Percentiles rank a stretch among this genome's conserved stretches.
These are phyloP conservation scores for Euryodendron excelsum DNA, from an alignment of 148 eudicot species.

Conservation along the genomic window DNA sequence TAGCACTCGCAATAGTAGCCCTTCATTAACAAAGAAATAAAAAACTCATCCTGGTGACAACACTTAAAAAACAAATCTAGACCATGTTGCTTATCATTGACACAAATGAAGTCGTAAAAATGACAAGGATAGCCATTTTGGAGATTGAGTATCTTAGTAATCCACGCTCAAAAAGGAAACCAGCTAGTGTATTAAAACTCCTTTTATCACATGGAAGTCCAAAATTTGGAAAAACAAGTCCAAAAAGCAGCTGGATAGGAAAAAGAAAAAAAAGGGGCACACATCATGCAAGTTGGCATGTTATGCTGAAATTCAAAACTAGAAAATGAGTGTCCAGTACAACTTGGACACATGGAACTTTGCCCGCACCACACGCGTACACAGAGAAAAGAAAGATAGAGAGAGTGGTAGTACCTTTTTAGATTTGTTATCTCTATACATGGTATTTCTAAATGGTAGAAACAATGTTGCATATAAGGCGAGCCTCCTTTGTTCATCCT, in stretches of 20 bases:
- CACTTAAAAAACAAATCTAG: too few relatives aligned
- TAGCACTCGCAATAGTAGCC: too few relatives aligned
- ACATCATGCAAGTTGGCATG: neutral
- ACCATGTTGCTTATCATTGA: too few relatives aligned
- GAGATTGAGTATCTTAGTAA: too few relatives aligned
- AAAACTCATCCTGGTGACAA: too few relatives aligned
- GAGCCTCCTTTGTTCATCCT: conserved; percentile 84
- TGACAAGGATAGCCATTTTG: too few relatives aligned
- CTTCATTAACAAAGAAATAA: too few relatives aligned
- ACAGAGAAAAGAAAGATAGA: neutral
- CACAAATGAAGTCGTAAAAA: too few relatives aligned
- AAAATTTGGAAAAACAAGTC: too few relatives aligned
- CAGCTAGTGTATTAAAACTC: neutral
- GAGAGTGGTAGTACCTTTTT: conserved; percentile 49
- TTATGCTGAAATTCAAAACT: neutral
- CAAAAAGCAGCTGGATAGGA: too few relatives aligned
- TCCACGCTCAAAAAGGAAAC: too few relatives aligned
- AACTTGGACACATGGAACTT: neutral
- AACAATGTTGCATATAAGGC: conserved; percentile 73
- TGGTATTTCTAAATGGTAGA: conserved; percentile 56
- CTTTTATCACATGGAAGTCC: too few relatives aligned
- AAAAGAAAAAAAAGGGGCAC: neutral
- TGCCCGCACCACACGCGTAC: neutral
- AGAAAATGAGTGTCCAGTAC: neutral
- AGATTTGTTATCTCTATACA: conserved; percentile 58